Conservation (phyloP, 2,329 filamentous ascomycete species). For the Hypoxylon sp. region DNA sequence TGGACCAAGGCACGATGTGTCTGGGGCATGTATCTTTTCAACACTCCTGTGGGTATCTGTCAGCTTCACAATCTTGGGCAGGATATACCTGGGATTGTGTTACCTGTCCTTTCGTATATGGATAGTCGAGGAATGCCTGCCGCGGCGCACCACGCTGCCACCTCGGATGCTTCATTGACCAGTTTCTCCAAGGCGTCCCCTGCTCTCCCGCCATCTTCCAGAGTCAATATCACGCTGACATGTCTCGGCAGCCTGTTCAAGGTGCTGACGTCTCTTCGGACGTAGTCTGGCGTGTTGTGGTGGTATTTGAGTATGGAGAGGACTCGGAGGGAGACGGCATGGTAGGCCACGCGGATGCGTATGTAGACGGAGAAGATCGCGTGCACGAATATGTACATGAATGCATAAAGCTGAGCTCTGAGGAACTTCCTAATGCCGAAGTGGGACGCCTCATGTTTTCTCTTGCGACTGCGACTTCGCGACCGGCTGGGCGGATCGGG, state of each 20-base stretch:
- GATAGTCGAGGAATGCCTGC: constrained; percentile 89
- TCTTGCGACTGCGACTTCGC: constrained; percentile 48
- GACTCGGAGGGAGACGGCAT: constrained; percentile 80
- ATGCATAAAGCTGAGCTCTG: constrained; percentile 70
- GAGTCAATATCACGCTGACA: constrained; percentile 84
- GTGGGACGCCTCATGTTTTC: constrained; percentile 55
- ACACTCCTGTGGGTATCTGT: constrained; percentile 69
- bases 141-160: constrained; percentile 92
- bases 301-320: constrained; percentile 92
- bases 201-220: constrained; percentile 76
- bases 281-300: constrained; percentile 93
- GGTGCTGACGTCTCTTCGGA: constrained; percentile 84
- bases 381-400: constrained; percentile 79
- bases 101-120: constrained; percentile 92
- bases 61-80: constrained; percentile 34
- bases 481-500: constrained; percentile 46
- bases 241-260: constrained; percentile 84
- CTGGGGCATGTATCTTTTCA: constrained; percentile 90
- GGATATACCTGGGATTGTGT: constrained; percentile 43
- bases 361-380: constrained; percentile 90
- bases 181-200: constrained; percentile 83
- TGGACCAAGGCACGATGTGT: constrained; percentile 82
- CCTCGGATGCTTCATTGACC: constrained; percentile 90
- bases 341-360: constrained; percentile 82
- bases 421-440: constrained; percentile 73